These are phyloP conservation scores for Pseudodiploospora longispora DNA, from an alignment of 2,329 filamentous ascomycete species.

Conservation along the genomic window DNA sequence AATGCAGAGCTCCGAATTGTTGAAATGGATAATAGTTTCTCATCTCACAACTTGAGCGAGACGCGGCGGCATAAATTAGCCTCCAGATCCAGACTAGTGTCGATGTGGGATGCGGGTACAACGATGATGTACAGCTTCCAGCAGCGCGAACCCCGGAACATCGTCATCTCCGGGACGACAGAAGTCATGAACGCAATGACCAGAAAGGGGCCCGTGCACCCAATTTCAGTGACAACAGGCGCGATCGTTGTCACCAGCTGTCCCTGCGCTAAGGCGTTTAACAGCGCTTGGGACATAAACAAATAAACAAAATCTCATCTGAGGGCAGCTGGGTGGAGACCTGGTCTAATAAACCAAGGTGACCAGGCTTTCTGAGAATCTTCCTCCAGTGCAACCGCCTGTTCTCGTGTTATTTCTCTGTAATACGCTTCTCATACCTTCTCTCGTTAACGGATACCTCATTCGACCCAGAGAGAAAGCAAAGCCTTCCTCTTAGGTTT, in stretches of 20 bases:
- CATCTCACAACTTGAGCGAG: too few relatives aligned
- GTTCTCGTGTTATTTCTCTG: not conserved
- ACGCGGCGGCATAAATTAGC: too few relatives aligned
- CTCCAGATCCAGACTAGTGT: too few relatives aligned
- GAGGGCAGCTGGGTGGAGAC: not conserved
- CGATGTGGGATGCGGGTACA: too few relatives aligned
- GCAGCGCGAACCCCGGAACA: slow-evolving; percentile 10
- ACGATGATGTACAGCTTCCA: too few relatives aligned
- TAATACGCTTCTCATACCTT: slow-evolving; percentile 11
- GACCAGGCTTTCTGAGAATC: slow-evolving; percentile 3
- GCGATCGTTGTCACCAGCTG: too few relatives aligned
- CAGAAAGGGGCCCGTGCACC: slow-evolving; percentile 15
- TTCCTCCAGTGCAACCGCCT: slow-evolving; percentile 1
- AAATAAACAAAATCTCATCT: slow-evolving; percentile 24
- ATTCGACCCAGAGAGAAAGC: slow-evolving; percentile 4
- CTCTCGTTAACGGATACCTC: slow-evolving; percentile 7
- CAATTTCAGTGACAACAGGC: not conserved
- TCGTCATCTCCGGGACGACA: slow-evolving; percentile 28
- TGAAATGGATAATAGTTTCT: too few relatives aligned
- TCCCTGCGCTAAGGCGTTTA: slow-evolving; percentile 9
- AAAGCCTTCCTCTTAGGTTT: not conserved
- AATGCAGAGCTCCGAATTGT: too few relatives aligned
- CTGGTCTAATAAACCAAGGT: slow-evolving; percentile 1
- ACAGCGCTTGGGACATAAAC: slow-evolving; percentile 19
- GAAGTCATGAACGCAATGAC: slow-evolving; percentile 9